Evolutionary conservation across 768 basidiomycete species (phyloP).

Genomic region (Xerocomellus amylosporus): DNA sequence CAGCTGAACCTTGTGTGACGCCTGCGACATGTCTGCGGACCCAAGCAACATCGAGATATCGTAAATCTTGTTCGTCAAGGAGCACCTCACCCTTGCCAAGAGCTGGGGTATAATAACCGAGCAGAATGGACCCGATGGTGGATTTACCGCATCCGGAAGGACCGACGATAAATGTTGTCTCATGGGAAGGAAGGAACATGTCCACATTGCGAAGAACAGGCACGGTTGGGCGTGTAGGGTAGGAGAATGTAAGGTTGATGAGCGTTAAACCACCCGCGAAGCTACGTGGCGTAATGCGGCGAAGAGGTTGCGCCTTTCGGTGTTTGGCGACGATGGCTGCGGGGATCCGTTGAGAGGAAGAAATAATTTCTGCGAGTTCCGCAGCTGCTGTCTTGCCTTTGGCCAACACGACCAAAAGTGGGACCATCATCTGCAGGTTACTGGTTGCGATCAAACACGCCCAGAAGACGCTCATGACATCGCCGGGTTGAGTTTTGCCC

Average conservation of each 20-base stretch:
- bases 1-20: conserved; percentile 74
- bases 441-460: conserved; percentile 88
- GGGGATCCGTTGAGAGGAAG: conserved; percentile 36
- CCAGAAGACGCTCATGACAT: conserved; percentile 98
- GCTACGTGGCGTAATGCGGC: conserved; percentile 60
- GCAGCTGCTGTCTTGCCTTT: conserved; percentile 56
- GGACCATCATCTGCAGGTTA: conserved; percentile 85
- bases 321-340: conserved; percentile 20
- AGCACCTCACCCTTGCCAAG: conserved; percentile 55
- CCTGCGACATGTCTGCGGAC: conserved; percentile 67
- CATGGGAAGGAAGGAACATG: conserved; percentile 66
- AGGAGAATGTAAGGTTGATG: conserved; percentile 60
- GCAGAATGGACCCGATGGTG: conserved; percentile 59
- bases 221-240: conserved; percentile 65
- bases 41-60: conserved; percentile 70
- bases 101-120: conserved; percentile 70
- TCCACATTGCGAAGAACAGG: conserved; percentile 57
- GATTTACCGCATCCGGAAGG: conserved; percentile 78
- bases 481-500: conserved; percentile 63
- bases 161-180: conserved; percentile 80
- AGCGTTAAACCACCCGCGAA: conserved; percentile 74
- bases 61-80: conserved; percentile 80
- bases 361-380: conserved; percentile 24
- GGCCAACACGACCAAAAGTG: conserved; percentile 65
- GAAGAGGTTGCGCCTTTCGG: conserved; percentile 35